Conservation (phyloP, 768 basidiomycete genomes). For the Boletus rubroflammeus region DNA sequence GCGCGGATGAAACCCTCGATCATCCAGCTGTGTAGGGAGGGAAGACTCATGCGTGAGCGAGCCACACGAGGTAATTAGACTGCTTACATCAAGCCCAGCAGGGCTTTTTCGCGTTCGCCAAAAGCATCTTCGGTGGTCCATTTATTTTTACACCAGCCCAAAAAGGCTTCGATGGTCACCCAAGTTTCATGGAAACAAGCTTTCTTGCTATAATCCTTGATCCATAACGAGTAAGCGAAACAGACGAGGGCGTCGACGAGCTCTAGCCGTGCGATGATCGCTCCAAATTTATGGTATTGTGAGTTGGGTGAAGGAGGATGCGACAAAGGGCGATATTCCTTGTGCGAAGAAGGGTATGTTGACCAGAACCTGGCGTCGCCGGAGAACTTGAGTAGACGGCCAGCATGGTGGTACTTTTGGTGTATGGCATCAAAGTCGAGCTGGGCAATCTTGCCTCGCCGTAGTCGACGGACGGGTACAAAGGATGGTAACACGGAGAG, state of each 20-base stretch:
- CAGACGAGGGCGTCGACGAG: conserved; percentile 78
- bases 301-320: conserved; percentile 65
- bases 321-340: conserved; percentile 58
- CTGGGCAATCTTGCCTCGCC: conserved; percentile 49
- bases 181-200: conserved; percentile 60
- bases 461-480: conserved; percentile 65
- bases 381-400: conserved; percentile 78
- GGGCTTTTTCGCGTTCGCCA: conserved; percentile 52
- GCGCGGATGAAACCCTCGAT: conserved; percentile 71
- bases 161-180: conserved; percentile 64
- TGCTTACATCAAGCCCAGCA: conserved; percentile 79
- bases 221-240: conserved; percentile 84
- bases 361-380: conserved; percentile 79
- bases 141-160: conserved; percentile 70
- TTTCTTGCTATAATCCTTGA: conserved; percentile 58
- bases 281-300: conserved; percentile 70
- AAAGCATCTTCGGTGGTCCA: conserved; percentile 47
- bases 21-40: conserved; percentile 55
- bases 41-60: conserved; percentile 24
- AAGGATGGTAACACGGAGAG: conserved; percentile 32
- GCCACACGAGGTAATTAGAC: conserved; percentile 12
- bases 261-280: conserved; percentile 73
- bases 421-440: conserved; percentile 59
- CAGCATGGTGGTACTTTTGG: conserved; percentile 65
- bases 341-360: conserved; percentile 60